Evolutionary conservation across 2,329 filamentous ascomycete genomes (phyloP), one percentile per base, ranked within the genome.

Genomic region (Metarhizium robertsii): DNA sequence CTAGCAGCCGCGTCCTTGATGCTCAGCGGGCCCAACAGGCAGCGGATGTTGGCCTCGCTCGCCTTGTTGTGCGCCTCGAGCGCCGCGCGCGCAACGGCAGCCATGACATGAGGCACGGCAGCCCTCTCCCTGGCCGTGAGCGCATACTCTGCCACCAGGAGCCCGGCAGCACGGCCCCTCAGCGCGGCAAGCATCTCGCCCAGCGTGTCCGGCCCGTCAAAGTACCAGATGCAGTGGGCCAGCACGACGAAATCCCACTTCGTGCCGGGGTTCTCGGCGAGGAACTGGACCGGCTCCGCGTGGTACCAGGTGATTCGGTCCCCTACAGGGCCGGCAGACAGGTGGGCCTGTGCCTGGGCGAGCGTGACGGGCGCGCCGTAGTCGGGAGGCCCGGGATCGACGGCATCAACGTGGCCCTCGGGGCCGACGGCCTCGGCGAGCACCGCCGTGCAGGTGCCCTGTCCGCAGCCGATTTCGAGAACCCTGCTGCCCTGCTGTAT

Each of bases 391-490:
- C 73, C 79, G 1, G 79, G 80, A 66, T 84, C 80, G 32, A 82
- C 64, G 4, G 78, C 80, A 53, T 75, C 73, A 14, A 83, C 68
- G 50, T 66, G 67, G 0, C 79, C 78, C 0, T 65, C 34, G 13
- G 71, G 62, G 2, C 76, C 74, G 1, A 79, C 72, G 20, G 62
- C 72, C 60, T 72, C 63, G 49, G 80, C 81, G 18, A 84, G 73
- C 2, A 75, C 76, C 11, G 75, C 70, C 2, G 81, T 83, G 60
- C 75, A 77, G 57, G 79, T 79, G 2, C 81, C 81, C 60, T 84
- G 81, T 1, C 81, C 81, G 65, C 81, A 84, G 52, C 80, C 81
- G 42, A 85, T 65, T 62, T 84, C 81, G 2, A 85, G 71, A 6
- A 83, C 64, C 3, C 69, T 72, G 32, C 70, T 69, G 57, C 74